A percentile compares a stretch with the other conserved stretches of the same genome.
These are phyloP conservation scores for Coelastrella sp. DNA, from an alignment of 139 green algal species.

Conservation along the genomic window DNA sequence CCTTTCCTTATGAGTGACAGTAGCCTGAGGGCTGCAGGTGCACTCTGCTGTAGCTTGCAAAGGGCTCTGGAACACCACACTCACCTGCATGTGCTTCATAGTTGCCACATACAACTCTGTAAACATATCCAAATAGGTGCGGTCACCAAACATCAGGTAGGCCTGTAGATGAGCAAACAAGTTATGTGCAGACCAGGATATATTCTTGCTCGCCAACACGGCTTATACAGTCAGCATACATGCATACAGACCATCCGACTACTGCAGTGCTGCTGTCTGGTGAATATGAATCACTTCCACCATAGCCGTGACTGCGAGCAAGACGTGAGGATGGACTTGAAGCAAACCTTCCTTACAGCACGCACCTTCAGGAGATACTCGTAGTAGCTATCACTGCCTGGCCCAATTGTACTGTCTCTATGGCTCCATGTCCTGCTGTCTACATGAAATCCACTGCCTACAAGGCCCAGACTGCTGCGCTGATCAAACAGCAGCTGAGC, in stretches of 20 bases:
- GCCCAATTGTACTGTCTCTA: slow-evolving; percentile 77
- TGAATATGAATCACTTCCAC: slow-evolving; percentile 5
- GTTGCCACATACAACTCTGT: slow-evolving; percentile 70
- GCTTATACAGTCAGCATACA: not conserved
- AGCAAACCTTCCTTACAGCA: too few species aligned
- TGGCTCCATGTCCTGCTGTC: slow-evolving; percentile 76
- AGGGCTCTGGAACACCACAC: not conserved
- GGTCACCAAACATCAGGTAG: slow-evolving; percentile 87
- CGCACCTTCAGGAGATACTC: slow-evolving; percentile 93
- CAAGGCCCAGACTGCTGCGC: slow-evolving; percentile 68
- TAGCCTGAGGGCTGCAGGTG: too few species aligned
- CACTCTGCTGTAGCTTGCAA: too few species aligned
- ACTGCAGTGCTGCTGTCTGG: slow-evolving; percentile 82
- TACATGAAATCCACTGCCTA: slow-evolving; percentile 83
- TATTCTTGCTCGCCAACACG: not conserved
- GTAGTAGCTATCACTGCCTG: slow-evolving; percentile 89
- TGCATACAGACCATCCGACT: slow-evolving; percentile 38
- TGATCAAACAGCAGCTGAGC: slow-evolving; percentile 40
- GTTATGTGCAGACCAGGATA: too few species aligned
- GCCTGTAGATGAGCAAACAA: slow-evolving; percentile 53
- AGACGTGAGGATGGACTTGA: too few species aligned
- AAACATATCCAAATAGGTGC: slow-evolving; percentile 79
- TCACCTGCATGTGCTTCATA: slow-evolving; percentile 69
- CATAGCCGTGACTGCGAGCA: too few species aligned
- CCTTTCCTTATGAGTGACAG: too few species aligned